Base-by-base conservation (phyloP, 2,329 filamentous ascomycete genomes). In the Cytospora piceae region DNA sequence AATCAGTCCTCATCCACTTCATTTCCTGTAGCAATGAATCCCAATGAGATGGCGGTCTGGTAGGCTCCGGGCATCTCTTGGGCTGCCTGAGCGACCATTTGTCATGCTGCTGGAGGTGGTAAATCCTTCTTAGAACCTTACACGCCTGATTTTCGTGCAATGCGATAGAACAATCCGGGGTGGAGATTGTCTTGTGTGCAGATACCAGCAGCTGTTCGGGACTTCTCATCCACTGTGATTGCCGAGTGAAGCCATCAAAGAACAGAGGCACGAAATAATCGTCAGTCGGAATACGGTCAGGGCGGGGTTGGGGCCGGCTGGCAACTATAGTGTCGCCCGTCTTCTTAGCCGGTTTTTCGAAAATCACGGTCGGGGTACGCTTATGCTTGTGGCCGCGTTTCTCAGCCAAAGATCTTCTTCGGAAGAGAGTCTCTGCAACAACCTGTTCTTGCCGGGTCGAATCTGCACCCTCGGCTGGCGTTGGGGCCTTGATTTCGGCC, bases 1-100 rank as follows among this genome's bases (percentile, higher is more conserved):
- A 98, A 77, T 99, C 95, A 1, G 93, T 97, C 59, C 94, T 87
- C 92, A 99, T 96, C 94, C 94, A 98, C 76, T 94, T 96, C 86
- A 94, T 92, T 79, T 99, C 94, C 71, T 93, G 86, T 37, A 99
- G 80, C 63, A 98, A 77, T 61, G 94, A 85, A 77, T 99, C 95
- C 86, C 90, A 92, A 71, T 98, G 94, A 2, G 90, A 89, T 0
- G 87, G 84, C 22, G 89, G 90, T 46, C 93, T 87, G 4, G 86
- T 83, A 5, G 94, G 94, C 76, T 99, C 95, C 1, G 88, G 84
- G 49, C 89, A 91, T 64, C 93, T 90, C 74, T 96, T 92, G 53
- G 94, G 88, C 73, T 99, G 95, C 61, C 94, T 86, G 56, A 99
- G 78, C 6, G 94, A 95, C 94, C 95, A 98, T 72, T 94, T 90